Conservation (phyloP, 768 basidiomycete genomes). For the Suillus alpinus region DNA sequence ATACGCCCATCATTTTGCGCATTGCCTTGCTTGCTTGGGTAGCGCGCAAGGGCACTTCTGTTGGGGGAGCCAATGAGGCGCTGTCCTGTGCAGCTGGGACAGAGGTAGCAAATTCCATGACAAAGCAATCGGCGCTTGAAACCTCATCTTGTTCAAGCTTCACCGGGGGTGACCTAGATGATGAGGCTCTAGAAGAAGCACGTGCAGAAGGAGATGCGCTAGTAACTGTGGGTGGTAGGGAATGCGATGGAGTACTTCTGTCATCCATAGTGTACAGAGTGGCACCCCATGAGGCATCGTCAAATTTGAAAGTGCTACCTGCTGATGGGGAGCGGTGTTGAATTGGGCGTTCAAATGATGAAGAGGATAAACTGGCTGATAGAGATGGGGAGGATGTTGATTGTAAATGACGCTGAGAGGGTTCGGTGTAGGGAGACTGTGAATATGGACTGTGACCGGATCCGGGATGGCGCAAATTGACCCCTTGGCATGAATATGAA, state of each 20-base stretch:
- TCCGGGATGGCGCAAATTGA: conserved; percentile 23
- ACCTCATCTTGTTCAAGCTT: conserved; percentile 31
- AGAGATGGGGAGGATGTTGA: conserved; percentile 14
- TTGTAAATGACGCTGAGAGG: conserved; percentile 19
- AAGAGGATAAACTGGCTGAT: conserved; percentile 17
- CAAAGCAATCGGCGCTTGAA: conserved; percentile 27
- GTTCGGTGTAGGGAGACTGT: conserved; percentile 19
- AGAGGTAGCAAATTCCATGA: conserved; percentile 33
- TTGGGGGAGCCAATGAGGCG: conserved; percentile 47
- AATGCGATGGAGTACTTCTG: conserved; percentile 32
- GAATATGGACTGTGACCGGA: conserved; percentile 15
- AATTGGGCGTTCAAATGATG: conserved; percentile 8
- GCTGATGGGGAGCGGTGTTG: conserved; percentile 20
- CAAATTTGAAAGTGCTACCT: conserved; percentile 16
- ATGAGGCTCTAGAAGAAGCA: conserved; percentile 32
- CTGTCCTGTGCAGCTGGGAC: conserved; percentile 32
- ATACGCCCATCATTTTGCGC: conserved; percentile 76
- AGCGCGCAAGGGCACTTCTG: conserved; percentile 71
- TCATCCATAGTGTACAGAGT: conserved; percentile 33
- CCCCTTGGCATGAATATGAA: conserved; percentile 4
- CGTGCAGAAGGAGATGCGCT: conserved; percentile 35
- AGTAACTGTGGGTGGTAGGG: conserved; percentile 29
- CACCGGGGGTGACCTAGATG: conserved; percentile 26
- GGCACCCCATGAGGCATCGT: conserved; percentile 25
- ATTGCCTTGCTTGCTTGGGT: conserved; percentile 69